Percentiles rank a stretch among this genome's conserved stretches.
These are phyloP conservation scores for Colletotrichum sp. DNA, from an alignment of 2,329 filamentous ascomycete species.

Conservation along the genomic window DNA sequence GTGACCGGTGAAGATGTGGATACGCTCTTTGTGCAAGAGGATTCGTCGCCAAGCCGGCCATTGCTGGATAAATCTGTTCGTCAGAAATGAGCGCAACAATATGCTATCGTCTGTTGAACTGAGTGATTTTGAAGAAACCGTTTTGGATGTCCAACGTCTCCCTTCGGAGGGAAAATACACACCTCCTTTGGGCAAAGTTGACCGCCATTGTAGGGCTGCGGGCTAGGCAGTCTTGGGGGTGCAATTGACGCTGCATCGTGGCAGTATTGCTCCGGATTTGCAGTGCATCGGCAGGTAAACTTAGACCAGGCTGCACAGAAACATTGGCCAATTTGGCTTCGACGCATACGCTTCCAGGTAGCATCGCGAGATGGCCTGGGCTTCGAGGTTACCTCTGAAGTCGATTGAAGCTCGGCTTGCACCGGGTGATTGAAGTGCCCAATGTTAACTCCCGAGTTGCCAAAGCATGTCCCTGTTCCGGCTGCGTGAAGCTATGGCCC, in stretches of 20 bases:
- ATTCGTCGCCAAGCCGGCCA: not conserved
- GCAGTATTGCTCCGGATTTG: constrained; percentile 1
- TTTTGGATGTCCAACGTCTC: not conserved
- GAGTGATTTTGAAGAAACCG: not conserved
- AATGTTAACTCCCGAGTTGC: not conserved
- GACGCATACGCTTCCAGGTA: not conserved
- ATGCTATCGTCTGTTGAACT: not conserved
- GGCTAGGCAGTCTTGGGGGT: not conserved
- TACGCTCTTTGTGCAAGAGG: not conserved
- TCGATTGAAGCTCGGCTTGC: not conserved
- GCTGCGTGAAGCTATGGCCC: constrained; percentile 18
- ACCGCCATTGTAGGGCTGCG: not conserved
- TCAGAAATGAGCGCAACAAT: not conserved
- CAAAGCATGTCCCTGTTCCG: not conserved
- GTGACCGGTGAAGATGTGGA: constrained; percentile 19
- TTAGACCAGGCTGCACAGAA: not conserved
- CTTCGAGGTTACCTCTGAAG: not conserved
- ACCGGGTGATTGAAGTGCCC: not conserved
- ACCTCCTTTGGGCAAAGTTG: not conserved
- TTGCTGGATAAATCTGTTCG: not conserved
- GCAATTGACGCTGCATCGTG: not conserved
- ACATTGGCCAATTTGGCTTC: not conserved
- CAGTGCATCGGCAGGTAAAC: constrained; percentile 2
- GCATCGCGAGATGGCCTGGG: not conserved
- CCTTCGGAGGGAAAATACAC: not conserved